A percentile compares a stretch with the other conserved stretches of the same genome.
phyloP scores from a whole-genome alignment of 2,329 filamentous ascomycete species.

The Cytospora piceicola region DNA sequence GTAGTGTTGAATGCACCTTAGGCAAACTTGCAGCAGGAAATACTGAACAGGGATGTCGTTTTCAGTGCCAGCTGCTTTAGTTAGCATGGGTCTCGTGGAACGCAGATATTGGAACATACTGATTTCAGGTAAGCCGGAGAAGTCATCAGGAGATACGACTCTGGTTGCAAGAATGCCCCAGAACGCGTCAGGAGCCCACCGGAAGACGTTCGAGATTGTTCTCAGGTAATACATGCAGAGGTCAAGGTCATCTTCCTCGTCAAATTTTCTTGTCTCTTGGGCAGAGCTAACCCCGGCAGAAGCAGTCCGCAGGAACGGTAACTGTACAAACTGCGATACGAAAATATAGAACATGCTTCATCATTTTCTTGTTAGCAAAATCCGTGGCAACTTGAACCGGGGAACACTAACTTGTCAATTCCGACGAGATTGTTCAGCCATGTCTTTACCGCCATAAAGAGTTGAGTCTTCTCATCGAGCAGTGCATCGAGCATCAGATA shows the following conservation, averaged over 20 bases:
- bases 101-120: constrained; percentile 49
- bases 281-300: constrained; percentile 34
- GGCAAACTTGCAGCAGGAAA: constrained; percentile 68
- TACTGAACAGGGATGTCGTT: constrained; percentile 66
- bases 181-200: constrained; percentile 67
- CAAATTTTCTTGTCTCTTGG: constrained; percentile 43
- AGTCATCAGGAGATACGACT: constrained; percentile 52
- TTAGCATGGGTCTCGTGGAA: constrained; percentile 32
- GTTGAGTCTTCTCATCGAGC: constrained; percentile 70
- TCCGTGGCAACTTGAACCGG: neutral
- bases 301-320: constrained; percentile 54
- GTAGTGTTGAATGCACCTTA: constrained; percentile 61
- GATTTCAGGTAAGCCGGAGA: constrained; percentile 49
- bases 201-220: constrained; percentile 73
- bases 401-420: constrained; percentile 61
- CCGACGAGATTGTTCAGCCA: constrained; percentile 76
- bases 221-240: constrained; percentile 79
- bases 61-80: constrained; percentile 52
- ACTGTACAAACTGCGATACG: constrained; percentile 58
- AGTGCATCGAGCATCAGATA: constrained; percentile 82
- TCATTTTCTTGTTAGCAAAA: constrained; percentile 32
- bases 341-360: constrained; percentile 64
- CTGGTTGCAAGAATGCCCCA: constrained; percentile 74
- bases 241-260: constrained; percentile 69
- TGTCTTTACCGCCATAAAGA: constrained; percentile 75